These are phyloP conservation scores for Penicillium sp. DNA, from an alignment of 2,329 filamentous ascomycete species.

Conservation along the genomic window DNA sequence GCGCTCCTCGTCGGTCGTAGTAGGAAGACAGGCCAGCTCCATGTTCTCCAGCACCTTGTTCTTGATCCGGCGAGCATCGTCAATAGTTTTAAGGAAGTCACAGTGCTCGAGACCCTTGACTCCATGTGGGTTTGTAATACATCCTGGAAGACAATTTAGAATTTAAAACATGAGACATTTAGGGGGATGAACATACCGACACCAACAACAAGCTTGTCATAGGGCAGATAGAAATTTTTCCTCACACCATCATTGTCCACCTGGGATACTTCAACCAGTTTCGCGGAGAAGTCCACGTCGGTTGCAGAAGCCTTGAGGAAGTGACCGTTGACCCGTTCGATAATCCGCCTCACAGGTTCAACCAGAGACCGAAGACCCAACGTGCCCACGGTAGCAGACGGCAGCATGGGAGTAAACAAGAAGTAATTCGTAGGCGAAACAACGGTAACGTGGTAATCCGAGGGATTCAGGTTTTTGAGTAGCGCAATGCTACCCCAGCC, in stretches of 20 bases:
- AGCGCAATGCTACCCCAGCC: conserved; percentile 95
- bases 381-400: conserved; percentile 94
- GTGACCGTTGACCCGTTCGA: conserved; percentile 76
- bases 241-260: conserved; percentile 70
- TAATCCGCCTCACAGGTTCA: conserved; percentile 85
- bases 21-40: conserved; percentile 88
- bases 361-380: conserved; percentile 87
- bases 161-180: background rate
- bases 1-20: conserved; percentile 84
- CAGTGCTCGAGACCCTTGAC: conserved; percentile 94
- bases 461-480: conserved; percentile 83
- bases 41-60: conserved; percentile 88
- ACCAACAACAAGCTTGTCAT: conserved; percentile 92
- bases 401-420: conserved; percentile 96
- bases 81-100: conserved; percentile 92
- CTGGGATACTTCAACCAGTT: conserved; percentile 84
- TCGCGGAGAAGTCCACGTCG: conserved; percentile 87
- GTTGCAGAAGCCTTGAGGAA: conserved; percentile 86
- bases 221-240: conserved; percentile 86
- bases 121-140: conserved; percentile 89
- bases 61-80: conserved; percentile 85
- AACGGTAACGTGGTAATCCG: conserved; percentile 94
- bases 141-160: conserved; percentile 52
- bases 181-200: conserved; percentile 58
- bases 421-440: conserved; percentile 96